Base-by-base conservation (phyloP, 1,139 yeast species). In the Suhomyces atakaporum region DNA sequence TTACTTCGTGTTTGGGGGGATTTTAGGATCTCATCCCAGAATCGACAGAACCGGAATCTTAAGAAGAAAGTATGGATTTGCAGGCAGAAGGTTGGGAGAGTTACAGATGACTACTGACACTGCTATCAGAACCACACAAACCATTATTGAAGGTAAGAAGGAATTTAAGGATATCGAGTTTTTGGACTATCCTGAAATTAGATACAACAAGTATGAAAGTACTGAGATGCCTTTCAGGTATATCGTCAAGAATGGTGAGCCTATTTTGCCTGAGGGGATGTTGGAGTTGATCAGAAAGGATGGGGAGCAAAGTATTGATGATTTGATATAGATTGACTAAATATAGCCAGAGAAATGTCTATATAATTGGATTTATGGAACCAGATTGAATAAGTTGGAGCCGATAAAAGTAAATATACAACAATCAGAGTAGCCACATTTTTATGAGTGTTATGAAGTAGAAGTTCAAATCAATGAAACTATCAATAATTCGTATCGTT, bases 161-260 rank as follows among this genome's bases (percentile, higher is more conserved):
- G 54, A 58, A 51, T 84, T 92, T 49, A 84, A 84, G 41, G 76
- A 84, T 32, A 87, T 92, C 42, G 75, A 77, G 39, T 90, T 87
- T 58, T 79, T 90, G 43, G 97, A 92, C 59, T 89, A 87, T 56
- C 98, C 98, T 2, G 97, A 90, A 62, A 84, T 92, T 48, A 78
- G 88, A 56, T 90, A 86, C 66, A 84, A 73, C 63, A 84, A 83
- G 59, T 79, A 85, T 55, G 97, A 92, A 61, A 85, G 95, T 5
- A 89, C 96, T 0, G 97, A 92, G 58, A 92, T 92, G 98, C 98
- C 98, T 3, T 92, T 92, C 66, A 73, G 97, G 56, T 92, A 92
- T 53, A 84, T 92, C 20, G 66, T 81, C 39, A 68, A 63, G 3
- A 53, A 74, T 2, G 79, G 79, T 3, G 73, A 74, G 44, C 97